Percentiles rank a stretch among this genome's conserved stretches.
These are phyloP conservation scores for Trichoderma atroviride DNA, from an alignment of 2,329 filamentous ascomycete genomes.

Conservation along the genomic window DNA sequence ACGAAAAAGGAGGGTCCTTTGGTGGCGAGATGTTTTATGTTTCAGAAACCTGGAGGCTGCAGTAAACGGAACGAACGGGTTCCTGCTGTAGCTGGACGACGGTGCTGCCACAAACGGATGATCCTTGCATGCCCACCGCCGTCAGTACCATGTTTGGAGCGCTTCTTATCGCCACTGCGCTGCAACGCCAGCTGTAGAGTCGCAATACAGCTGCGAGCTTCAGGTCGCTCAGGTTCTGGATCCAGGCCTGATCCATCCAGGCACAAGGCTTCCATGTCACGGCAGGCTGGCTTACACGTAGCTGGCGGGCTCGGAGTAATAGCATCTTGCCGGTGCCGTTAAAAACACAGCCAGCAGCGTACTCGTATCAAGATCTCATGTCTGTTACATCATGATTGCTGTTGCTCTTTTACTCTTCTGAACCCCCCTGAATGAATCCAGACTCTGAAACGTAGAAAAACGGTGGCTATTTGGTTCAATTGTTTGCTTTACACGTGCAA, in stretches of 20 bases:
- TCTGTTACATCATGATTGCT: background rate
- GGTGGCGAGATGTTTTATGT: slow-evolving; percentile 5
- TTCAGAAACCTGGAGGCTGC: slow-evolving; percentile 1
- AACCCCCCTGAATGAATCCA: background rate
- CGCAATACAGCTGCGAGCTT: background rate
- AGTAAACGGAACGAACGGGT: slow-evolving; percentile 8
- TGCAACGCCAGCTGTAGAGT: slow-evolving; percentile 9
- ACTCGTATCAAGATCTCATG: background rate
- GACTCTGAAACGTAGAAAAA: background rate
- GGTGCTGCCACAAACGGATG: slow-evolving; percentile 1
- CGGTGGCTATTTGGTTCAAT: background rate
- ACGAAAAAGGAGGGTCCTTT: background rate
- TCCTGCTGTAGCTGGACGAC: slow-evolving; percentile 22
- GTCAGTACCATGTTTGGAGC: background rate
- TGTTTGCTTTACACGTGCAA: background rate
- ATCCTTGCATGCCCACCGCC: background rate
- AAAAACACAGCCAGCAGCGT: background rate
- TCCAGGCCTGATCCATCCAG: background rate
- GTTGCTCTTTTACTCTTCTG: background rate
- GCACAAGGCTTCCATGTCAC: background rate
- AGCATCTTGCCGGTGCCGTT: background rate
- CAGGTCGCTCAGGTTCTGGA: background rate
- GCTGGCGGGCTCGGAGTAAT: background rate
- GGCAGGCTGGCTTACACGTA: no score
- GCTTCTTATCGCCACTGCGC: slow-evolving; percentile 14